These are phyloP conservation scores for Elsinoe necatrix DNA, from an alignment of 2,329 filamentous ascomycete genomes.

Conservation along the genomic window DNA sequence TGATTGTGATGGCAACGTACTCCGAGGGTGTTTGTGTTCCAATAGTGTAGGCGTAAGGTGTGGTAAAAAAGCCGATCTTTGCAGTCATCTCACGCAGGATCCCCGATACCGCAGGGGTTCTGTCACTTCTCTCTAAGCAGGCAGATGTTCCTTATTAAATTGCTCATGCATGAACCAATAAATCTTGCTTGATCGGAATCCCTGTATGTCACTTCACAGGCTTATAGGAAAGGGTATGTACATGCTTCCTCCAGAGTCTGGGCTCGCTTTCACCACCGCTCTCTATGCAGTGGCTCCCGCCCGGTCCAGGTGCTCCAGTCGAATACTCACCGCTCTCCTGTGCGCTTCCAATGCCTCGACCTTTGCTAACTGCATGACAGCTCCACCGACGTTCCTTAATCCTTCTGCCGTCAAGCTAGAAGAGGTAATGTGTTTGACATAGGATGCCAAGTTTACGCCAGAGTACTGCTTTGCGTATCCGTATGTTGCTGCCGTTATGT, in stretches of 20 bases:
- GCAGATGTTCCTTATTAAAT: not conserved
- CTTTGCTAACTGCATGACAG: conserved; percentile 90
- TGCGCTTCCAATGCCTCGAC: conserved; percentile 95
- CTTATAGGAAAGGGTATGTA: conserved; percentile 11
- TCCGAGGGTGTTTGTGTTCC: not conserved
- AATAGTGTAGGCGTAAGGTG: not conserved
- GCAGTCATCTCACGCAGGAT: not conserved
- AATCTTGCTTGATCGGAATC: not conserved
- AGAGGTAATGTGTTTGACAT: conserved; percentile 96
- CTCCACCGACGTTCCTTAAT: conserved; percentile 71
- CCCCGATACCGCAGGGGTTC: not conserved
- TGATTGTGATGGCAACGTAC: conserved; percentile 6
- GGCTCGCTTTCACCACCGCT: not conserved
- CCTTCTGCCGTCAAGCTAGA: conserved; percentile 82
- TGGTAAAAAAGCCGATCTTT: not conserved
- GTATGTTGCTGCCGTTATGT: conserved; percentile 63
- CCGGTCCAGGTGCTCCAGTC: conserved; percentile 37
- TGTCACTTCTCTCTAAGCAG: not conserved
- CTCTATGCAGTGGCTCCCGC: not conserved
- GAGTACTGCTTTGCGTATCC: conserved; percentile 98
- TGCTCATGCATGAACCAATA: not conserved
- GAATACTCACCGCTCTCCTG: conserved; percentile 61
- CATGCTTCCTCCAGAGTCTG: conserved; percentile 1
- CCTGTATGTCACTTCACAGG: not conserved
- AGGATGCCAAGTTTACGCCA: conserved; percentile 90